A percentile compares a stretch with the other conserved stretches of the same genome.
These are phyloP conservation scores for Streptanthus diversifolius DNA, from an alignment of 345 rosid species.

Conservation along the genomic window DNA sequence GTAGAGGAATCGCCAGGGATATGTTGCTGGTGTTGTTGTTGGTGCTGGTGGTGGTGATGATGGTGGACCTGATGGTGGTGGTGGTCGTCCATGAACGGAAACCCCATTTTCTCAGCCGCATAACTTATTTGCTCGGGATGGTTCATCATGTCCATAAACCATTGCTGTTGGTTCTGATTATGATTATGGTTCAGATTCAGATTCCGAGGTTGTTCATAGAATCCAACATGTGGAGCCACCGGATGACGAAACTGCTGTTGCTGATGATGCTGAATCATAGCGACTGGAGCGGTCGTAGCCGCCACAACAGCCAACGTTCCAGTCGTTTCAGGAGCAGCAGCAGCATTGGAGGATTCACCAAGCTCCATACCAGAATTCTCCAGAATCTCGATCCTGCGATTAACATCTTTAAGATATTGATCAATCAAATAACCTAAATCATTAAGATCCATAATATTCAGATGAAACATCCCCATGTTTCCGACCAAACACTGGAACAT, in stretches of 20 bases:
- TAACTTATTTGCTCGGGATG: background rate
- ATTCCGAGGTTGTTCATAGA: background rate
- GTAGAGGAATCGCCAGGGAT: background rate
- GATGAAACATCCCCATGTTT: background rate
- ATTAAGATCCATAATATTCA: slow-evolving; percentile 34
- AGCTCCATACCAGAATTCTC: background rate
- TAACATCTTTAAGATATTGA: slow-evolving; percentile 21
- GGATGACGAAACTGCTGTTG: background rate
- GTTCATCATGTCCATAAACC: background rate
- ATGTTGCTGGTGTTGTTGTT: background rate
- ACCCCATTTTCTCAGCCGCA: background rate
- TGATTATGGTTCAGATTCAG: background rate
- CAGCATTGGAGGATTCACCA: slow-evolving; percentile 10
- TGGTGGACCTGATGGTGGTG: too few species aligned
- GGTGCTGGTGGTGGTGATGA: too few species aligned
- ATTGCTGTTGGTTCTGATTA: background rate
- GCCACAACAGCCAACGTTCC: background rate
- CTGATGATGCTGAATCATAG: background rate
- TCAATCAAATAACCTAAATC: slow-evolving; percentile 31
- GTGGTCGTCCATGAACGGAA: background rate
- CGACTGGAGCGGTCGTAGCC: background rate
- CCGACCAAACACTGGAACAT: slow-evolving; percentile 32
- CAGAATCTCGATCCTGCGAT: background rate
- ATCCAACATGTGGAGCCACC: background rate
- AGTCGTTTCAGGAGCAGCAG: background rate